Conservation (phyloP, 805 yeast species). For the Metschnikowia kunwiensis region DNA sequence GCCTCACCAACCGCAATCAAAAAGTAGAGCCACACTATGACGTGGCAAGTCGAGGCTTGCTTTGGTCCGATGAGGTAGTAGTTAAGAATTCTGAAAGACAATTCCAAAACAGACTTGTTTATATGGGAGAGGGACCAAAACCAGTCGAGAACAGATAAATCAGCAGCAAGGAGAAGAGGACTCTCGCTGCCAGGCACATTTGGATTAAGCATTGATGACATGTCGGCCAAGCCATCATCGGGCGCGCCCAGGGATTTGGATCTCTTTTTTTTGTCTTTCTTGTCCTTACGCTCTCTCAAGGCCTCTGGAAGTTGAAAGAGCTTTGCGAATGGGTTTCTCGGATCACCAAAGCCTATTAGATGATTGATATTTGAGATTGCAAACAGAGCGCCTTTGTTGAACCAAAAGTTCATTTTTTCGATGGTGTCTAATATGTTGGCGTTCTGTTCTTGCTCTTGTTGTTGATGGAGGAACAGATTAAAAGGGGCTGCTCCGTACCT, state of each 20-base stretch:
- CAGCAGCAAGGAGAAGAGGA: conserved; percentile 32
- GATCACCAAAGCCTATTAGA: conserved; percentile 73
- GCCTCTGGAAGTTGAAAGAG: conserved; percentile 71
- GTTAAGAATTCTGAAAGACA: conserved; percentile 64
- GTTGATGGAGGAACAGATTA: conserved; percentile 25
- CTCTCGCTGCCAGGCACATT: conserved; percentile 27
- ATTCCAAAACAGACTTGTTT: conserved; percentile 62
- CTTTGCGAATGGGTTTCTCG: conserved; percentile 72
- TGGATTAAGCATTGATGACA: conserved; percentile 1
- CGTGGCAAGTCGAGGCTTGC: conserved; percentile 67
- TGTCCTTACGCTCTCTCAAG: conserved; percentile 65
- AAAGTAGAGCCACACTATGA: conserved; percentile 75
- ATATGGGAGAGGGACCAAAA: conserved; percentile 51
- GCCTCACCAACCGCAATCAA: conserved; percentile 62
- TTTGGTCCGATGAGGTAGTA: conserved; percentile 70
- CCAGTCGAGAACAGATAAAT: conserved; percentile 48
- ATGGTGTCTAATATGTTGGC: conserved; percentile 27
- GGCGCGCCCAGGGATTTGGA: conserved; percentile 22
- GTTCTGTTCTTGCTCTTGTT: conserved; percentile 22
- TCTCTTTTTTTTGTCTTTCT: conserved; percentile 62
- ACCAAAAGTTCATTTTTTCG: conserved; percentile 68
- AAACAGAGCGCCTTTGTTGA: conserved; percentile 70
- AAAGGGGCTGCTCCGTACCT: conserved; percentile 25
- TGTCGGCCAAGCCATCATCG: conserved; percentile 18
- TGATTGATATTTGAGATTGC: conserved; percentile 75